Conservation (phyloP, 371 early-diverging fungal genomes). For the Mucor lusitanicus region DNA sequence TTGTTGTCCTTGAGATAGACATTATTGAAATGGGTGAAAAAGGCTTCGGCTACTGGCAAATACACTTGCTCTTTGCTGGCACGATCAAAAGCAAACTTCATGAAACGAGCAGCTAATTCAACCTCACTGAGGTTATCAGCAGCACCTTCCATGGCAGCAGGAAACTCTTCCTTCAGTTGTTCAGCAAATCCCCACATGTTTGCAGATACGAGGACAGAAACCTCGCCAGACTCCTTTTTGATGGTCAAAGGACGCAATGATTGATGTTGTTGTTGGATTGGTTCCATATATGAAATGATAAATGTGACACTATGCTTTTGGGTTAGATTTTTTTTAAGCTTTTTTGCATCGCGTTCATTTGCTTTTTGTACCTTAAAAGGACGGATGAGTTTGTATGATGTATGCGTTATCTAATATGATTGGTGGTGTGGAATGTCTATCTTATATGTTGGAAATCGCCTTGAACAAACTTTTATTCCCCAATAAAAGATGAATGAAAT, state of each 20-base stretch:
- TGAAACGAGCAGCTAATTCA: conserved; percentile 76
- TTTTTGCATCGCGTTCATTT: neutral
- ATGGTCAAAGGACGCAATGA: conserved; percentile 78
- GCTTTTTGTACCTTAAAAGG: neutral
- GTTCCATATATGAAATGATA: conserved; percentile 7
- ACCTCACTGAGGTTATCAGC: conserved; percentile 61
- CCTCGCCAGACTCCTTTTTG: conserved; percentile 78
- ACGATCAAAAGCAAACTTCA: conserved; percentile 67
- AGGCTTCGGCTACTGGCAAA: conserved; percentile 72
- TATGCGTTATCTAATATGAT: neutral
- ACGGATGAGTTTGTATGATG: neutral
- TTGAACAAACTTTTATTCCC: conserved; percentile 15
- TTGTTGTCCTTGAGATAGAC: conserved; percentile 81
- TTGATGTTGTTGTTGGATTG: conserved; percentile 32
- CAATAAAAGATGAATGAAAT: conserved; percentile 12
- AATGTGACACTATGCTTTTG: neutral
- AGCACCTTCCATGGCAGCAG: conserved; percentile 38
- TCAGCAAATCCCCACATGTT: conserved; percentile 91
- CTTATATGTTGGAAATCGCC: neutral
- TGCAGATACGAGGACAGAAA: conserved; percentile 82
- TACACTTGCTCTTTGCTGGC: conserved; percentile 63
- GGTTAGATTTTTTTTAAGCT: conserved; percentile 4
- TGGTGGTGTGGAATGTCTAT: neutral
- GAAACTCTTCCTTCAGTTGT: conserved; percentile 81
- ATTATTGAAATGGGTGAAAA: conserved; percentile 76